Evolutionary conservation across 768 basidiomycete species (phyloP), one percentile per base, ranked within the genome.

Genomic region (Punctularia strigosozonata): DNA sequence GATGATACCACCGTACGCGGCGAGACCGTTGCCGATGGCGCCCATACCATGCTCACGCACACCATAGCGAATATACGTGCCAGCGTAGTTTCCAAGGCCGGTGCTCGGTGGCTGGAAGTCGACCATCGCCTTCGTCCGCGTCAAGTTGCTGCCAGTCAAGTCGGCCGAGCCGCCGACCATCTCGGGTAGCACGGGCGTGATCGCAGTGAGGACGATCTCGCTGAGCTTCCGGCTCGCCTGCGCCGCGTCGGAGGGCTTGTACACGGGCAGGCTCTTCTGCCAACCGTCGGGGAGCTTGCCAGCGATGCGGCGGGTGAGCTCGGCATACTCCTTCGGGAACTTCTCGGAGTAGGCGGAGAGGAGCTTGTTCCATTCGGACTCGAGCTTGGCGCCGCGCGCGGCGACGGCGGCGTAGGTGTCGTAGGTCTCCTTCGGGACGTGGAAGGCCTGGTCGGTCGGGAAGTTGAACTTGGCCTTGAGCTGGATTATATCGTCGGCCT

Each of bases 11-110:
- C 91, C 91, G 60, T 95, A 97, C 2, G 90, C 91, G 45, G 68
- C 59, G 45, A 92, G 58, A 56, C 91, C 91, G 58, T 95, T 95
- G 48, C 80, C 87, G 51, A 97, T 90, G 39, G 91, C 92, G 51
- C 83, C 86, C 91, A 95, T 97, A 49, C 69, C 92, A 61, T 97
- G 92, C 60, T 97, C 92, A 61, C 92, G 86, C 41, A 97, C 90
- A 74, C 92, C 92, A 65, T 84, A 97, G 40, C 91, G 84, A 57
- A 97, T 77, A 59, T 97, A 95, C 34, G 80, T 83, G 38, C 92
- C 92, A 41, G 76, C 62, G 60, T 90, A 94, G 43, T 58, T 69
- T 42, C 92, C 92, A 31, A 94, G 70, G 23, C 77, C 77, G 15
- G 87, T 91, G 63, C 69, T 77, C 15, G 85, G 83, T 30, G 75